Base-by-base conservation (phyloP, 2,329 filamentous ascomycete genomes). In the Epichloe uncinata region DNA sequence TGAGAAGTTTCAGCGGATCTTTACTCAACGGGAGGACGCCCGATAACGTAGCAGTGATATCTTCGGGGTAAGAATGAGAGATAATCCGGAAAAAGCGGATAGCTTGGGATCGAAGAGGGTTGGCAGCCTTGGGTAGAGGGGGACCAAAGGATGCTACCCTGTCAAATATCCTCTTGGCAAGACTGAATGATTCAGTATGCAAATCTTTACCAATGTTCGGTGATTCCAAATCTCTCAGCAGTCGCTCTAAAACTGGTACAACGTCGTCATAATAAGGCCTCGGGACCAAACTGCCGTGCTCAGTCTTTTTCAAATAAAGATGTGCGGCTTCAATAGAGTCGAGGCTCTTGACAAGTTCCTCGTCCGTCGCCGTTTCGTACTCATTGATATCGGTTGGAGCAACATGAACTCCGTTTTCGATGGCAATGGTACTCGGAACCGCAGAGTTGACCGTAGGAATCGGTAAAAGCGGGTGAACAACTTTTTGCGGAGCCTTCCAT, bases 71-170 rank as follows among this genome's bases (percentile, higher is more conserved):
- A 11, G 52, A 51, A 18, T 50, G 45, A 15, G 55, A 46, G 6
- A 55, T 48, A 11, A 56, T 50, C 36, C 54, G 55, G 37, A 66
- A 56, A 44, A 68, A 44, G 26, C 55, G 47, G 40, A 59, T 49
- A 13, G 57, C 57, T 47, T 54, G 52, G 40, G 54, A 53, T 46
- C 56, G 50, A 18, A 58, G 26, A 8, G 33, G 16, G 15, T 42
- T 47, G 22, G 49, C 47, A 16, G 50, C 33, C 34, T 52, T 44
- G 3, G 54, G 49, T 9, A 52, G 55, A 38, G 56, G 26, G 2
- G 34, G 43, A 12, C 55, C 51, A 35, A 54, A 49, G 15, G 43
- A 51, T 9, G 54, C 50, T 36, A 63, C 20, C 5, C 18, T 48
- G 36, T 55, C 38, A 12, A 65, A 49, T 7, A 59, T 43, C 6